phyloP scores from a whole-genome alignment of 2,329 filamentous ascomycete genomes.

The Fragosphaeria purpurea region DNA sequence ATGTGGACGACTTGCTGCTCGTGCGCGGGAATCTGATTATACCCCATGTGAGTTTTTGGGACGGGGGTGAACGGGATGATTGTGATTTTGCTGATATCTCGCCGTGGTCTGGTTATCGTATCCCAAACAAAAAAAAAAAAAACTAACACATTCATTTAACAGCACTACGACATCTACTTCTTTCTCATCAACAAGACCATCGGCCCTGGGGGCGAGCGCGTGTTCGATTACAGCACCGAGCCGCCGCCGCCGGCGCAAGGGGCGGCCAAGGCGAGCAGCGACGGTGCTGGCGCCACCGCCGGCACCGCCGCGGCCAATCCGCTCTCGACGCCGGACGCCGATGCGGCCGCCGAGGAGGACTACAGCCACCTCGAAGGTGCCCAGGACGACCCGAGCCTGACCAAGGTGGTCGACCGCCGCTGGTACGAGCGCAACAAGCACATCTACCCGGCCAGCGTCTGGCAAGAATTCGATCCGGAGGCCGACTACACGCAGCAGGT shows the following conservation, averaged over 20 bases:
- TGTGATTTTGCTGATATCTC: too few species aligned
- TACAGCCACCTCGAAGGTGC: constrained; percentile 61
- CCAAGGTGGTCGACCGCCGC: constrained; percentile 88
- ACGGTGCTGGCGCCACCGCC: constrained; percentile 2
- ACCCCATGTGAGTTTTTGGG: constrained; percentile 63
- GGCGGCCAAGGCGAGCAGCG: constrained; percentile 5
- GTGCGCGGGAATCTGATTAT: constrained; percentile 86
- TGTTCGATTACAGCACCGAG: constrained; percentile 66
- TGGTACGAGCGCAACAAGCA: constrained; percentile 99
- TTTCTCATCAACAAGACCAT: constrained; percentile 83
- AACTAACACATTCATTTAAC: constrained; percentile 1
- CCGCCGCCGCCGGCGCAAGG: constrained; percentile 22
- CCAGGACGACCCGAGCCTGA: constrained; percentile 65
- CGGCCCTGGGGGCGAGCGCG: constrained; percentile 57
- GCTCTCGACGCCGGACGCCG: constrained; percentile 27
- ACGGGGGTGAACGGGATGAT: too few species aligned
- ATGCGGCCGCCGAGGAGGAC: constrained; percentile 15
- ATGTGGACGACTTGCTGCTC: constrained; percentile 91
- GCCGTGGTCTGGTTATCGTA: too few species aligned
- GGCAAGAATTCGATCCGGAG: constrained; percentile 89
- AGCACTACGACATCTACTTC: constrained; percentile 98
- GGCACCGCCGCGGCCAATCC: constrained; percentile 9
- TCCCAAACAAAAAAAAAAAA: not conserved
- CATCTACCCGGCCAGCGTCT: constrained; percentile 91
- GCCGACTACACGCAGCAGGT: constrained; percentile 72